Base-by-base conservation (phyloP, 108 stramenopile species). In the Epipyxis sp. region DNA sequence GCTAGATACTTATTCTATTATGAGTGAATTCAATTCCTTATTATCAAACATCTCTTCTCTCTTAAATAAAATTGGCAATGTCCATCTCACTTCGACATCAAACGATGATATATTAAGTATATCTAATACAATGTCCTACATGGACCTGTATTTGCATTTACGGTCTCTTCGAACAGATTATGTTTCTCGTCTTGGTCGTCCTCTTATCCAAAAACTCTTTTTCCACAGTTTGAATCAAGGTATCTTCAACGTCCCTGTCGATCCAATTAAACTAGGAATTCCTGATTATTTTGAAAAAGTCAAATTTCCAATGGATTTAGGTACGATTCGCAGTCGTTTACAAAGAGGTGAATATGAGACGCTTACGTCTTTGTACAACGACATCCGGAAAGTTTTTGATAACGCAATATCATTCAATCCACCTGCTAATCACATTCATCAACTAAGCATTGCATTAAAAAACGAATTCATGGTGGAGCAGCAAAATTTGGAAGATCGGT, bases 301-400 rank as follows among this genome's bases (percentile, higher is more conserved):
- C 42, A 77, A 77, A 62, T 58, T 76, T 35, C 87, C 86, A 44
- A 85, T 85, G 83, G 87, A 88, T 42, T 59, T 88, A 58, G 84
- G 84, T 1, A 87, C 86, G 1, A 69, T 87, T 29, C 27, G 45
- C 1, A 13, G 1, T 0, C 39, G 10, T 30, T 29, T 34, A 10
- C 29, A 79, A 42, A 44, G 44, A 76, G 37, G 78, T 59, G n/a
- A 61, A 40, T 84, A 84, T 80, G 25, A 80, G 61, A 80, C 42
- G 41, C 42, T 81, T 35, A 1, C 25, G 0, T 76, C 79, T 0
- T 84, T 78, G 3, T 77, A 78, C 27, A 76, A 79, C 1, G 83
- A 84, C 40, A 80, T 84, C 0, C 82, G 83, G 1, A 44, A 80
- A 43, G 79, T 80, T 0, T 84, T 84, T 44, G 59, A 78, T 79